Evolutionary conservation across 2,329 filamentous ascomycete genomes (phyloP).

Genomic region (Fusarium sp.): DNA sequence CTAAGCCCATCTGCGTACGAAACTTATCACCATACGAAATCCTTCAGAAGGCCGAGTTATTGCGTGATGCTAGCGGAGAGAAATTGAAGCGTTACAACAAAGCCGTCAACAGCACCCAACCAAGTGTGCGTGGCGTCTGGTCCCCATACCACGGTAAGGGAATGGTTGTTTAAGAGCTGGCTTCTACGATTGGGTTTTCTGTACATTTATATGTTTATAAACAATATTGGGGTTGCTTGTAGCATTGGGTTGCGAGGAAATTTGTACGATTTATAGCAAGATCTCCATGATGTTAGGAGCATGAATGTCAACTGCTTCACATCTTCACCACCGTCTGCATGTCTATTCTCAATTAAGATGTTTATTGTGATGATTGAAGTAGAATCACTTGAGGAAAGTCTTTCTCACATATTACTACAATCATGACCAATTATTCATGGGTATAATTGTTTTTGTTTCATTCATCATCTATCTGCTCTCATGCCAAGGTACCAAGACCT

Average conservation of each 20-base stretch:
- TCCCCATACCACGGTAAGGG: conserved; percentile 75
- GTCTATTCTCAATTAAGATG: background rate
- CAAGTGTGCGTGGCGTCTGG: conserved; percentile 77
- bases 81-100: conserved; percentile 74
- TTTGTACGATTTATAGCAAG: conserved; percentile 44
- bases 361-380: background rate
- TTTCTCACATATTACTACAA: background rate
- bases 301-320: conserved; percentile 29
- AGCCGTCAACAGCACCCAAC: conserved; percentile 72
- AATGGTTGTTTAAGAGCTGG: conserved; percentile 59
- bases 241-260: conserved; percentile 48
- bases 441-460: conserved; percentile 44
- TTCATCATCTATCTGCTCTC: conserved; percentile 39
- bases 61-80: conserved; percentile 81
- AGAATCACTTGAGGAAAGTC: background rate
- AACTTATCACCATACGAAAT: conserved; percentile 87
- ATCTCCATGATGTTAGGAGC: conserved; percentile 34
- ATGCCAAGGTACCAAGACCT: conserved; percentile 15
- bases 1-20: conserved; percentile 88
- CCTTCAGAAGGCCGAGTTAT: conserved; percentile 78
- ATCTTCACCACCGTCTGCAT: background rate
- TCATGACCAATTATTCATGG: conserved; percentile 11
- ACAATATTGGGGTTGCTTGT: conserved; percentile 38
- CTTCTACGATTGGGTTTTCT: conserved; percentile 20
- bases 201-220: conserved; percentile 46